Evolutionary conservation across 331 rosid species (phyloP).

Genomic region (Malus hybrid): DNA sequence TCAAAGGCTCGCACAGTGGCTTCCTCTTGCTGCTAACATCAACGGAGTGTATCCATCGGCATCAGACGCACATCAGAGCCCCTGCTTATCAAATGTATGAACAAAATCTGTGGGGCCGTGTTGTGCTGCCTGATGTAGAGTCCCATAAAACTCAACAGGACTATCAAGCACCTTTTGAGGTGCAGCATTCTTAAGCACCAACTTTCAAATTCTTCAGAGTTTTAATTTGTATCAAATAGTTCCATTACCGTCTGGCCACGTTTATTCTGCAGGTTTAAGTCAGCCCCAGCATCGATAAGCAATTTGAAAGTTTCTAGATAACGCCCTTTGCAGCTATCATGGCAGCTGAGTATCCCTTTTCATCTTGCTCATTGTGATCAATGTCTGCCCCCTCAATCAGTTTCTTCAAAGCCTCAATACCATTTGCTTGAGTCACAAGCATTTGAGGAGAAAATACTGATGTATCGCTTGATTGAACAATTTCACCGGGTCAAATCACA

Average conservation of each 20-base stretch:
- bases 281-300: conserved; percentile 48
- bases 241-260: conserved; percentile 33
- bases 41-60: not conserved
- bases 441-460: too few relatives aligned
- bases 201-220: conserved; percentile 25
- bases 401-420: too few relatives aligned
- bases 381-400: too few relatives aligned
- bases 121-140: conserved; percentile 35
- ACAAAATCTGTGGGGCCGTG: conserved; percentile 29
- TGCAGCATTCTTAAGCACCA: conserved; percentile 26
- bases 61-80: conserved; percentile 34
- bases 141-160: conserved; percentile 9
- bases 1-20: too few relatives aligned
- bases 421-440: too few relatives aligned
- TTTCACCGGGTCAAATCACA: too few relatives aligned
- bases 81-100: conserved; percentile 16
- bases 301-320: conserved; percentile 10
- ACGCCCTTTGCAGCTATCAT: conserved; percentile 34
- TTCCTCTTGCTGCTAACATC: too few relatives aligned
- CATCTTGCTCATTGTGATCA: conserved; percentile 39
- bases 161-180: not conserved
- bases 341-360: conserved; percentile 44
- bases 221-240: conserved; percentile 24
- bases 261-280: conserved; percentile 24
- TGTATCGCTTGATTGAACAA: too few relatives aligned